Evolutionary conservation across 2,329 filamentous ascomycete genomes (phyloP), one percentile per base, ranked within the genome.

Genomic region (Pseudocercospora fuligena): DNA sequence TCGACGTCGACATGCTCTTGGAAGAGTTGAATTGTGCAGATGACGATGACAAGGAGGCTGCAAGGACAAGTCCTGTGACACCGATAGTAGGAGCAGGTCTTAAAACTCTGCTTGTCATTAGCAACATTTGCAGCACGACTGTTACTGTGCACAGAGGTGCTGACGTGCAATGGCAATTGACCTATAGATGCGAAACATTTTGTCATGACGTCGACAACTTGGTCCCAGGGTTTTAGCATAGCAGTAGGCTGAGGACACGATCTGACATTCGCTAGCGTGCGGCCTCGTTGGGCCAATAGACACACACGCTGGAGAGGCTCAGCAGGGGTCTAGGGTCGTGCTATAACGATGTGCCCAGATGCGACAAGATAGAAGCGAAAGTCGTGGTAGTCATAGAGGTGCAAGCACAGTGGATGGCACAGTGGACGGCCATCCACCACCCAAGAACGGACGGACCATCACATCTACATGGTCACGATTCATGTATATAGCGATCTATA

Each of bases 51-150:
- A 67, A 25, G 9, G 64, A 60, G 14, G 63, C 61, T 40, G 66
- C 68, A 23, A 72, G 21, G 43, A 70, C 12, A 31, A 72, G 43
- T 23, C 67, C 60, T 4, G 69, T 69, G 27, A 70, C 29, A 46
- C 66, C 66, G 25, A 66, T 62, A 14, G 67, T 29, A 19, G 69
- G 70, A 12, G 66, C 47, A 23, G 67, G 67, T 43, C 65, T 49
- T 11, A 67, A 59, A 21, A 66, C 51, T 46, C 47, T 33, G 5
- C 27, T 23, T 27, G 56, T 64, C 64, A 68, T 68, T 43, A 60
- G 66, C 59, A 51, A 63, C 51, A 43, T 57, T 23, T 57, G 40
- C 23, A 29, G 23, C 33, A 36, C 33, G 56, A 23, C 25, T 27
- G 25, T 40, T 19, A 7, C 23, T 21, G 27, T 25, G 27, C 14